Evolutionary conservation across 106 monocot genomes (phyloP), one percentile per base, ranked within the genome.

Genomic region (Dioscorea zingiberensis): DNA sequence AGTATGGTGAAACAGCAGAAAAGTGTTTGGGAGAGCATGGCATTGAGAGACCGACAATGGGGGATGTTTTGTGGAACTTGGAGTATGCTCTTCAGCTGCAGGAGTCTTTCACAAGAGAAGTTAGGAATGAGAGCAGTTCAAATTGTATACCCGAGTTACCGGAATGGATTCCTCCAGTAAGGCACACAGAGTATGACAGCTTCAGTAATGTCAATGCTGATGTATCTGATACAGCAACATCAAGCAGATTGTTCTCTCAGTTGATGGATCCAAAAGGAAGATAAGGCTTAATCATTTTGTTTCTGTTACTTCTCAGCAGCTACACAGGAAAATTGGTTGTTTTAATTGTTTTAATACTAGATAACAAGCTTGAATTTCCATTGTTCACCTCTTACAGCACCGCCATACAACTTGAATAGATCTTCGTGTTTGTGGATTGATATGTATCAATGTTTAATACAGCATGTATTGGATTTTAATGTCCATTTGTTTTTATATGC

Each of bases 21-120:
- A 86, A 86, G 51, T 86, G 86, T 58, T 74, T 86, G 25, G 75
- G 67, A 12, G 86, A 86, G 44, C 38, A 75, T 46, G 82, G 86
- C 0, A 45, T 72, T 4, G 86, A 86, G n/a, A 71, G 86, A 57
- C 86, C 86, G 15, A 55, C 79, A 44, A 86, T 86, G 82, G 86
- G 86, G 47, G 86, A 86, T 70, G 86, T 86, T n/a, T 60, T 82
- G 51, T 86, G 86, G 82, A 86, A 82, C 67, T 69, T 86, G 25
- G 86, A 86, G 49, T 86, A 83, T 58, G 74, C 86, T 27, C 82
- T 86, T 57, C 81, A 82, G 53, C 65, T 86, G 25, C 86, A 86
- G 53, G 82, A 82, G 69, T 66, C 54, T 60, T 76, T 81, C 32
- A 53, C 44, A 25, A 68, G 47, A 4, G 59, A 9, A 4, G 26